A percentile compares a stretch with the other conserved stretches of the same genome.
Conservation (phyloP, 257 asterid species). For the Ehretia macrophylla region DNA sequence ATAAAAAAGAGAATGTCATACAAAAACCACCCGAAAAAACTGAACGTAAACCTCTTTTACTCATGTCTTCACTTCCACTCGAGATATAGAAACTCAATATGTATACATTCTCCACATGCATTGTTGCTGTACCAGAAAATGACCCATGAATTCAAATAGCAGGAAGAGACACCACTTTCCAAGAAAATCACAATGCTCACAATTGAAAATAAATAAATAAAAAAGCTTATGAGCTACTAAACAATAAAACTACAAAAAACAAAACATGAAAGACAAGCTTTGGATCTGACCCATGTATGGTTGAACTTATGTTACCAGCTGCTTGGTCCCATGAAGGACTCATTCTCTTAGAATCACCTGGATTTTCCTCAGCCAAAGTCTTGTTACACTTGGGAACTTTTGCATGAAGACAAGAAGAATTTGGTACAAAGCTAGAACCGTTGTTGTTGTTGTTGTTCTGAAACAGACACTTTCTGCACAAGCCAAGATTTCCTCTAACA, state of each 20-base stretch:
- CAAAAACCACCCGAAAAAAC: too few relatives aligned
- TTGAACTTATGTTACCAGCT: slow-evolving; percentile 9
- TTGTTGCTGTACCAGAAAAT: slow-evolving; percentile 11
- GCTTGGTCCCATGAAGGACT: slow-evolving; percentile 24
- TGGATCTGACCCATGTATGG: slow-evolving; percentile 3
- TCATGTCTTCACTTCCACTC: too few relatives aligned
- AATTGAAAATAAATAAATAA: not conserved
- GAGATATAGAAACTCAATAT: too few relatives aligned
- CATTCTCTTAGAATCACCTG: slow-evolving; percentile 19
- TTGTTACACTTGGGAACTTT: slow-evolving; percentile 22
- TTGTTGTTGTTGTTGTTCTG: slow-evolving; percentile 7
- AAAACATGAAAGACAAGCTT: slow-evolving; percentile 16
- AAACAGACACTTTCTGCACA: slow-evolving; percentile 21
- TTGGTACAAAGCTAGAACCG: slow-evolving; percentile 13
- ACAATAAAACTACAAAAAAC: slow-evolving; percentile 14
- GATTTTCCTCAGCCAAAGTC: slow-evolving; percentile 17
- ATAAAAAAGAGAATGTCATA: too few relatives aligned
- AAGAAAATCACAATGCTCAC: not conserved
- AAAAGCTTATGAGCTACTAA: slow-evolving; percentile 5
- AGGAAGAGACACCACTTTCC: not conserved
- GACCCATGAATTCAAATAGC: slow-evolving; percentile 17
- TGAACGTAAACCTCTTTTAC: too few relatives aligned
- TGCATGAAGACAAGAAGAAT: slow-evolving; percentile 22
- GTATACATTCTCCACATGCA: too few relatives aligned
- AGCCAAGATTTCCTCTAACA: slow-evolving; percentile 44